phyloP scores from a whole-genome alignment of 352 stramenopile species.

The Saprolegnia parasitica region DNA sequence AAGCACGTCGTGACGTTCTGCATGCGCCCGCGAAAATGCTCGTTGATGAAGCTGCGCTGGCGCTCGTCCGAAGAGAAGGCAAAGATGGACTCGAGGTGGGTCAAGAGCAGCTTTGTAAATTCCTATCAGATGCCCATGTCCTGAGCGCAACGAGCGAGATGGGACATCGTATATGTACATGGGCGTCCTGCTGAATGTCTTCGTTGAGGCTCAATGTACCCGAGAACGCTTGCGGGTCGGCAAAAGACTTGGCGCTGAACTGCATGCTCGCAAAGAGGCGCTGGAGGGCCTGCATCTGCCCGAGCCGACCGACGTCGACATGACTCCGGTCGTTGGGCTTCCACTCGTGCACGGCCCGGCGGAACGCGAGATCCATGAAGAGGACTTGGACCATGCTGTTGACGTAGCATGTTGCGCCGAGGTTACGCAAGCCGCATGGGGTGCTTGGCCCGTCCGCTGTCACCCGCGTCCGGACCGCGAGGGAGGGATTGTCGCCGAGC shows the following conservation, averaged over 20 bases:
- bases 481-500: conserved; percentile 65
- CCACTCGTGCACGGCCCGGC: conserved; percentile 74
- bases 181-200: conserved; percentile 81
- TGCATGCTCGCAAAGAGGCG: conserved; percentile 83
- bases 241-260: conserved; percentile 56
- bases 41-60: conserved; percentile 65
- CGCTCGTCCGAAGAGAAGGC: conserved; percentile 46
- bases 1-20: conserved; percentile 81
- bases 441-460: neutral
- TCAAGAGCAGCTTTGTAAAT: conserved; percentile 81
- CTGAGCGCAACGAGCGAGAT: neutral
- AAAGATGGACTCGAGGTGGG: conserved; percentile 75
- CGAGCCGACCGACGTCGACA: conserved; percentile 38
- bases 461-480: neutral
- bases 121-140: conserved; percentile 44
- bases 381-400: conserved; percentile 86
- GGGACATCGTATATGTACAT: conserved; percentile 38
- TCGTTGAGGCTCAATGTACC: conserved; percentile 74
- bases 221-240: conserved; percentile 75
- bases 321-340: conserved; percentile 43
- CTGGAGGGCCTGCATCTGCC: conserved; percentile 59
- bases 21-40: conserved; percentile 77
- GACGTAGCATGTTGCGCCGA: conserved; percentile 84
- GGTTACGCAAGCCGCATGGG: conserved; percentile 73
- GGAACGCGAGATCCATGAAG: conserved; percentile 69